Conservation (phyloP, 2,329 filamentous ascomycete species). For the Didymella pomorum region DNA sequence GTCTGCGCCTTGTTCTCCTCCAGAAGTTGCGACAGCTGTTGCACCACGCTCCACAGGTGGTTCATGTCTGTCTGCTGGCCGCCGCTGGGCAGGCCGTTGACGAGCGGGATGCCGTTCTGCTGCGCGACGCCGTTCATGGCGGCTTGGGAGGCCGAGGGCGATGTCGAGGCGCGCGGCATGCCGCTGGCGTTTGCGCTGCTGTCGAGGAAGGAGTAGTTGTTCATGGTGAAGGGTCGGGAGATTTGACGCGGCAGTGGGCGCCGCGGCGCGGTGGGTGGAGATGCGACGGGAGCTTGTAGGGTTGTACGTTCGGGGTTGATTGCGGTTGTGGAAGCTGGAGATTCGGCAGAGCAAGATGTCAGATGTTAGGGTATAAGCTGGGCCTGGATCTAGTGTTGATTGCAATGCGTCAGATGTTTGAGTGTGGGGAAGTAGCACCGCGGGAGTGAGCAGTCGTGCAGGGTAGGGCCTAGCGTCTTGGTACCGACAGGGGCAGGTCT, state of each 20-base stretch:
- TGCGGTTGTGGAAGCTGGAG: neutral
- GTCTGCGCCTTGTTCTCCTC: constrained; percentile 53
- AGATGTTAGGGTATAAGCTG: neutral
- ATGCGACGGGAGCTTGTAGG: constrained; percentile 19
- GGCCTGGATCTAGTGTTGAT: neutral
- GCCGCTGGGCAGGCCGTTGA: constrained; percentile 50
- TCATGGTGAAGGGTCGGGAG: constrained; percentile 34
- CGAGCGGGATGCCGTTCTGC: constrained; percentile 49
- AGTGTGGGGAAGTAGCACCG: constrained; percentile 18
- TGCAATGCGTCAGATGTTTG: constrained; percentile 8
- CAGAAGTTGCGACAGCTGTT: constrained; percentile 51
- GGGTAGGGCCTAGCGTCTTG: constrained; percentile 9
- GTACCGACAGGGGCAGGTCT: neutral
- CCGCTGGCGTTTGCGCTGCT: constrained; percentile 29
- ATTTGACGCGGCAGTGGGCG: constrained; percentile 13
- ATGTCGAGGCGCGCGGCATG: constrained; percentile 46
- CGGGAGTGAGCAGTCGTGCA: constrained; percentile 17
- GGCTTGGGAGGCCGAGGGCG: constrained; percentile 39
- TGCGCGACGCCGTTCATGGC: constrained; percentile 38
- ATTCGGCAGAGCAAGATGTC: neutral
- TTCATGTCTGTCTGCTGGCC: constrained; percentile 56
- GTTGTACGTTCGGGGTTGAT: neutral
- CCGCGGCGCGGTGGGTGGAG: constrained; percentile 22
- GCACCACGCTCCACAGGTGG: constrained; percentile 52
- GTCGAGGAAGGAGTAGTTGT: constrained; percentile 51